Base-by-base conservation (phyloP, 2,329 filamentous ascomycete species). In the Fusarium torreyae region DNA sequence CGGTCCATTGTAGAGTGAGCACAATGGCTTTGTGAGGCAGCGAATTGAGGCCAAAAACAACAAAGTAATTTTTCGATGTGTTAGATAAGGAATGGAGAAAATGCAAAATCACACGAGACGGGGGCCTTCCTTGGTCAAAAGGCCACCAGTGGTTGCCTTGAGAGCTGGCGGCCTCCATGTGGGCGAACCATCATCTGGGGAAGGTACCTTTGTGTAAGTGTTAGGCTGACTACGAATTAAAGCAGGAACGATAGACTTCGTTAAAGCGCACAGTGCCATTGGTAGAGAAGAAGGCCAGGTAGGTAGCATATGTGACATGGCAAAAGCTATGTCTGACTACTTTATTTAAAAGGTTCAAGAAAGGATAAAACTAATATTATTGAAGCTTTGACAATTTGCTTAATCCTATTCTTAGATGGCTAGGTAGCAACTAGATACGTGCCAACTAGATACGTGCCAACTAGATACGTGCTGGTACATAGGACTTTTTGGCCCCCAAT, bases 21-120 rank as follows among this genome's bases (percentile, higher is more conserved):
- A 57, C 52, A 61, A 61, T 49, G 33, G 36, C 57, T 63, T 67
- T 43, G 45, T 48, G 60, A 68, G 65, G 65, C 65, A 54, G 42
- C 53, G 28, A 43, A 43, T 44, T 26, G 46, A 39, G 53, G 15
- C 11, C 15, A n/a, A 42, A 24, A 34, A 6, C 26, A 28, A 17
- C 20, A 42, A 51, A 51, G 33, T 5, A 38, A 45, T 31, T 34
- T 36, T 34, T 38, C 28, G 53, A 48, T 31, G 45, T 38, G 36
- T 48, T 36, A 34, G 33, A 49, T 40, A 22, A 44, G 50, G 43
- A 56, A 67, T 50, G 63, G 53, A 28, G 44, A 42, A 68, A 51
- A 36, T 46, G 53, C 38, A 52, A 63, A 43, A 26, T 33, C 54
- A 43, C n/a, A 31, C 3, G 45, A 20, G 22, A 48, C 53, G 53